Conservation (phyloP, 73 alveolate species). For the Paramecium tetraurelia region DNA sequence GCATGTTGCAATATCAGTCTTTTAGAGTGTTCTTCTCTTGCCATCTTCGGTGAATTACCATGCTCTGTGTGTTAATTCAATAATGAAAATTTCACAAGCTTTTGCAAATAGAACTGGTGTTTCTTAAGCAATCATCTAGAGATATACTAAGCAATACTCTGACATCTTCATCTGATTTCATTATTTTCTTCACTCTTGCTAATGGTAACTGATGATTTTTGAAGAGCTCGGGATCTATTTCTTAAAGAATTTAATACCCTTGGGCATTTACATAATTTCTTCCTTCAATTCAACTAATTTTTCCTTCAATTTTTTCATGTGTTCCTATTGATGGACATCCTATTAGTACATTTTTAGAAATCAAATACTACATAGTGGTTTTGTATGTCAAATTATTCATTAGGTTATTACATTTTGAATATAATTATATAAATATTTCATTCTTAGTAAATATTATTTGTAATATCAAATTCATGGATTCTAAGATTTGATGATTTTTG, state of each 20-base stretch:
- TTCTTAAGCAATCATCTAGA: conserved; percentile 93
- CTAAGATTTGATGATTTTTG: neutral
- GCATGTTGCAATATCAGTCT: conserved; percentile 95
- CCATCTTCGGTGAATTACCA: conserved; percentile 93
- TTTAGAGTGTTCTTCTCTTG: conserved; percentile 95
- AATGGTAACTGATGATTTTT: conserved; percentile 91
- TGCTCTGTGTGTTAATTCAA: conserved; percentile 95
- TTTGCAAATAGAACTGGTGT: conserved; percentile 98
- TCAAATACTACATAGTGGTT: neutral
- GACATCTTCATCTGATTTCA: conserved; percentile 98
- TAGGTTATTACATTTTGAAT: neutral
- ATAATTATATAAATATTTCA: neutral
- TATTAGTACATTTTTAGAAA: neutral
- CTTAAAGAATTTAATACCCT: conserved; percentile 29
- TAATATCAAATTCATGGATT: neutral
- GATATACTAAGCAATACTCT: conserved; percentile 50
- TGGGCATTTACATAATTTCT: conserved; percentile 58
- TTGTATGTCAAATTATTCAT: conserved; percentile 14
- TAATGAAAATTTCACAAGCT: conserved; percentile 98
- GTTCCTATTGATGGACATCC: conserved; percentile 52
- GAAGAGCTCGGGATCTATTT: conserved; percentile 71
- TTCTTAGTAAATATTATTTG: neutral
- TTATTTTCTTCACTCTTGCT: conserved; percentile 97
- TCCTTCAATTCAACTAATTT: conserved; percentile 58
- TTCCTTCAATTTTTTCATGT: conserved; percentile 57